A percentile compares a stretch with the other conserved stretches of the same genome.
Conservation (phyloP, 192 early-diverging fungal genomes). For the Phycomyces blakesleeanus region DNA sequence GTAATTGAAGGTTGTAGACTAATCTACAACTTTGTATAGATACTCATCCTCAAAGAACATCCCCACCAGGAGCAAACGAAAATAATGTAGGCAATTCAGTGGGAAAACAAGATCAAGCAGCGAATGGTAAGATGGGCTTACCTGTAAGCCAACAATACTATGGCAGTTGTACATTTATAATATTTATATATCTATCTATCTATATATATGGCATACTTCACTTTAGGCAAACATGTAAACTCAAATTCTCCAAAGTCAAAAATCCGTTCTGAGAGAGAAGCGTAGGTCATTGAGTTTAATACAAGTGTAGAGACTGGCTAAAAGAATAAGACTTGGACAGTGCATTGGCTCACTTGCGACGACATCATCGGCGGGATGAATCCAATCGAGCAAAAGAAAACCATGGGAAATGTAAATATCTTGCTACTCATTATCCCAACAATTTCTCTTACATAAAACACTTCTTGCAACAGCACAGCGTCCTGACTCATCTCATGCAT, state of each 20-base stretch:
- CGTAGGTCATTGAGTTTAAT: constrained; percentile 2
- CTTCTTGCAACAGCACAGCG: no score
- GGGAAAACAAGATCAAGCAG: constrained; percentile 11
- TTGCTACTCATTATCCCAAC: no score
- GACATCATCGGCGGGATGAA: constrained; percentile 15
- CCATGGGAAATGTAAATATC: not conserved
- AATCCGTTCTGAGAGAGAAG: not conserved
- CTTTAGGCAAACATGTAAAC: no score
- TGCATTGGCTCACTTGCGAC: constrained; percentile 9
- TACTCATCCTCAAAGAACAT: no score
- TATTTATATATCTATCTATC: no score
- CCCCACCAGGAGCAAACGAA: constrained; percentile 9
- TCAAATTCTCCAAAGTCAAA: no score
- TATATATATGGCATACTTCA: no score
- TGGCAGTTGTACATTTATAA: no score
- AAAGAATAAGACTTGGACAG: not conserved
- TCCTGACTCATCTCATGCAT: not conserved
- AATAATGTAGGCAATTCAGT: constrained; percentile 13
- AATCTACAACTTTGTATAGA: no score
- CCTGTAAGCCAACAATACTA: no score
- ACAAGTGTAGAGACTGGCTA: not conserved
- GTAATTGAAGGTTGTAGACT: not conserved
- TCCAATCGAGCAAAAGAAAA: not conserved
- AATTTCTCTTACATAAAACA: no score
- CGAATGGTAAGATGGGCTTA: not conserved